Percentiles rank a stretch among this genome's conserved stretches.
These are phyloP conservation scores for Sporothrix curviconia DNA, from an alignment of 2,329 filamentous ascomycete genomes.

Conservation along the genomic window DNA sequence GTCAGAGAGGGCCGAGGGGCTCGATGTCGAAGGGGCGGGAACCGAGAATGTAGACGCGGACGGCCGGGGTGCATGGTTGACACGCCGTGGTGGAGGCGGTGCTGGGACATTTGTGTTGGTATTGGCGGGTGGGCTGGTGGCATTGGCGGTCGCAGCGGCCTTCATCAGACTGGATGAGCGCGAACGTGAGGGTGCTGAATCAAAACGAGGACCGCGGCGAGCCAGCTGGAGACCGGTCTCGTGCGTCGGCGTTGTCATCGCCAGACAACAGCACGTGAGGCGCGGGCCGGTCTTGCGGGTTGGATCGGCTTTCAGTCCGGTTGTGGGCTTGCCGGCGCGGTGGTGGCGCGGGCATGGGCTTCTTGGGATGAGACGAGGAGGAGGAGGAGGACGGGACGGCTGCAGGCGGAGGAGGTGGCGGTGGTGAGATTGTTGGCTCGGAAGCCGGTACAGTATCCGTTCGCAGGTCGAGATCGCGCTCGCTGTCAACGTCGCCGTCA, in stretches of 20 bases:
- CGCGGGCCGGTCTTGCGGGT: constrained; percentile 14
- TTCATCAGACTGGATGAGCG: constrained; percentile 31
- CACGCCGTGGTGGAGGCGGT: constrained; percentile 50
- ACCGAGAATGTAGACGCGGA: constrained; percentile 17
- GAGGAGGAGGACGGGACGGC: too few species aligned
- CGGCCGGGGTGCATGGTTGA: constrained; percentile 32
- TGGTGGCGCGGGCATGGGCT: constrained; percentile 38
- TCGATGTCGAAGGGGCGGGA: background rate
- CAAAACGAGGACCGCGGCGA: constrained; percentile 42
- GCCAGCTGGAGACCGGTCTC: constrained; percentile 22
- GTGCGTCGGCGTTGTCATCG: background rate
- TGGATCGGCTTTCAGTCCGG: constrained; percentile 35
- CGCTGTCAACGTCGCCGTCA: constrained; percentile 30
- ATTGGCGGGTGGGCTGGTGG: background rate
- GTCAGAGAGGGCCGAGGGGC: constrained; percentile 8
- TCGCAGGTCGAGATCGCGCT: background rate
- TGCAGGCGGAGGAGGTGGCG: background rate
- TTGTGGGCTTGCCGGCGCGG: constrained; percentile 46
- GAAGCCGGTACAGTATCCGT: constrained; percentile 14
- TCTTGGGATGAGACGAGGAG: constrained; percentile 7
- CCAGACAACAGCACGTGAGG: constrained; percentile 29
- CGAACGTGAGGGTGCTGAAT: constrained; percentile 42
- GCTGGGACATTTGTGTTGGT: too few species aligned
- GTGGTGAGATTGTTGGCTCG: background rate
- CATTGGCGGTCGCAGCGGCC: constrained; percentile 25